Evolutionary conservation across 192 early-diverging fungal species (phyloP).

Genomic region (Rhizophlyctis rosea): DNA sequence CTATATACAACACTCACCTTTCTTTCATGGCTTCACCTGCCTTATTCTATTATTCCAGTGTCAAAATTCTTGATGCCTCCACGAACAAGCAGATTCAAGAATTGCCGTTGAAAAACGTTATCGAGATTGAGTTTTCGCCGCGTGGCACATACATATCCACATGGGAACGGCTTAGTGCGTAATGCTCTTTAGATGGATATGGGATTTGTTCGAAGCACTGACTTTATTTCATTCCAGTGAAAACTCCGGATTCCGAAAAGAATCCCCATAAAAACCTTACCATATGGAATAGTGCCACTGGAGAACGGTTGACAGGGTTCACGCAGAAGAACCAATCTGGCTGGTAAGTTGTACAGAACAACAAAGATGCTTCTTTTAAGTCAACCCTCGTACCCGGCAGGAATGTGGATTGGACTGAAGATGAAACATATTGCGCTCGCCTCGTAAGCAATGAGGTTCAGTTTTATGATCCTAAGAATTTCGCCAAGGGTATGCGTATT

Average conservation of each 20-base stretch:
- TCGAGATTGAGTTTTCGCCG: constrained; percentile 91
- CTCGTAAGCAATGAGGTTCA: constrained; percentile 86
- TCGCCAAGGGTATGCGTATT: constrained; percentile 48
- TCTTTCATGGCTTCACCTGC: background rate
- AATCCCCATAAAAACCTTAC: constrained; percentile 73
- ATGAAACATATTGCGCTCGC: constrained; percentile 83
- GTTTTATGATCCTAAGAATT: constrained; percentile 71
- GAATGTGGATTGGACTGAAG: constrained; percentile 92
- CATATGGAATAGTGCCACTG: constrained; percentile 75
- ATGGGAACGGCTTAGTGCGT: constrained; percentile 77
- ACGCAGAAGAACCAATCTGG: constrained; percentile 76
- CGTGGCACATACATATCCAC: constrained; percentile 84
- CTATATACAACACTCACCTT: background rate
- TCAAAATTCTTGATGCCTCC: constrained; percentile 70
- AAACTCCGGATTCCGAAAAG: constrained; percentile 56
- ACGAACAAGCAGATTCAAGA: constrained; percentile 54
- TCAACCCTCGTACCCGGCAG: constrained; percentile 31
- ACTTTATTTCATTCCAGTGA: constrained; percentile 47
- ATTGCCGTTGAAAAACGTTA: constrained; percentile 61
- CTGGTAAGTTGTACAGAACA: constrained; percentile 41
- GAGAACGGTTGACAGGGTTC: constrained; percentile 67
- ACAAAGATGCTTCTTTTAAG: background rate
- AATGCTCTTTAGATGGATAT: background rate
- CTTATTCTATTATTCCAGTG: constrained; percentile 33
- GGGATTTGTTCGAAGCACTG: background rate